Conservation (phyloP, 148 eudicot genomes). For the Limonium bicolor region DNA sequence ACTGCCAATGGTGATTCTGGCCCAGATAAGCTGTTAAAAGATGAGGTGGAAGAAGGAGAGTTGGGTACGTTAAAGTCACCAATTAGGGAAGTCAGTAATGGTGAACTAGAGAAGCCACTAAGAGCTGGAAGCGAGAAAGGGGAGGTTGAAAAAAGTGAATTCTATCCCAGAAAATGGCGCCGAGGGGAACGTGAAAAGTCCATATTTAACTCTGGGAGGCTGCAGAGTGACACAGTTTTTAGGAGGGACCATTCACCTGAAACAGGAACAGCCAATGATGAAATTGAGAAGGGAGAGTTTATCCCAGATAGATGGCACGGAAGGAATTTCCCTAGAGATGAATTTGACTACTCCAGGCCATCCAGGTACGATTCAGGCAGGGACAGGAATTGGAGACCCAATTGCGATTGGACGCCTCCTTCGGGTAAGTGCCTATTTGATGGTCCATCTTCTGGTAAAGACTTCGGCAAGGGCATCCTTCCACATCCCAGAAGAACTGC, state of each 20-base stretch:
- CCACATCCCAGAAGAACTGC: slow-evolving; percentile 32
- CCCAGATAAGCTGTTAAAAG: too few species aligned
- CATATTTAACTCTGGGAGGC: slow-evolving; percentile 33
- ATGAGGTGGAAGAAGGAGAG: slow-evolving; percentile 94
- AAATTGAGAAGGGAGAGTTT: slow-evolving; percentile 73
- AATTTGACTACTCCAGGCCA: slow-evolving; percentile 20
- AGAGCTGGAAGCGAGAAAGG: slow-evolving; percentile 65
- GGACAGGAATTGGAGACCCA: slow-evolving; percentile 32
- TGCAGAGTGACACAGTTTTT: slow-evolving; percentile 11
- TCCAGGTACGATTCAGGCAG: slow-evolving; percentile 20
- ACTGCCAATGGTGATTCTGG: slow-evolving; percentile 23
- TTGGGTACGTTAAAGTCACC: slow-evolving; percentile 53
- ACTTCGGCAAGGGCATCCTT: slow-evolving; percentile 30
- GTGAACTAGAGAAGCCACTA: slow-evolving; percentile 28
- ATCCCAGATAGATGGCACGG: slow-evolving; percentile 61
- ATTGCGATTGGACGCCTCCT: slow-evolving; percentile 33
- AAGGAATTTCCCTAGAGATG: slow-evolving; percentile 25
- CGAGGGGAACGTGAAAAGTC: slow-evolving; percentile 22
- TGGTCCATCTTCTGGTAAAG: slow-evolving; percentile 25
- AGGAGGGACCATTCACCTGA: slow-evolving; percentile 18
- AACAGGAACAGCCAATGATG: slow-evolving; percentile 27
- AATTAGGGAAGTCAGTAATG: slow-evolving; percentile 31
- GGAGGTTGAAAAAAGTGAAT: slow-evolving; percentile 31
- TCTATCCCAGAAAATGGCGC: slow-evolving; percentile 30
- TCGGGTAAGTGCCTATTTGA: slow-evolving; percentile 38